These are phyloP conservation scores for Anisogramma anomala DNA, from an alignment of 2,329 filamentous ascomycete species.

Conservation along the genomic window DNA sequence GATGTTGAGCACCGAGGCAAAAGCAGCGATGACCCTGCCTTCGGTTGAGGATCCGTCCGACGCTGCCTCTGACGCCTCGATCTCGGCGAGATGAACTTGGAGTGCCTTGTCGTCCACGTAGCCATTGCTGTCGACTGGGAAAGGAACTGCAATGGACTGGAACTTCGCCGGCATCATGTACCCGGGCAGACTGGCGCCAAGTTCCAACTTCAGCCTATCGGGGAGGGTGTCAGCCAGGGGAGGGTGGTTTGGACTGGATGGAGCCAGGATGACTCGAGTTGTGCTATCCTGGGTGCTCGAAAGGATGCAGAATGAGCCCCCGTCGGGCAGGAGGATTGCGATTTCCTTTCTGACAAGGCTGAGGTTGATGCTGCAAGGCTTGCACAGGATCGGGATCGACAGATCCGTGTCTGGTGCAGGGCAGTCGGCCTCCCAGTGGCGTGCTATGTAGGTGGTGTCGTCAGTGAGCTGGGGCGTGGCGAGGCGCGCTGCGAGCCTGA, in stretches of 20 bases:
- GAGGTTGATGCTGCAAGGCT: conserved; percentile 24
- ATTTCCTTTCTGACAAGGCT: conserved; percentile 17
- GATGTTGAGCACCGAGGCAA: conserved; percentile 33
- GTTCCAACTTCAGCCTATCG: conserved; percentile 7
- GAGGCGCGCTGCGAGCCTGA: conserved; percentile 38
- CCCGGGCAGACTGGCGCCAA: conserved; percentile 19
- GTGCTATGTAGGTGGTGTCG: conserved; percentile 28
- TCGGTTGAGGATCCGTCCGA: conserved; percentile 21
- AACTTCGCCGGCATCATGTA: conserved; percentile 29
- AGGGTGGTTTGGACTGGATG: neutral
- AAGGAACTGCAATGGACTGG: conserved; percentile 23
- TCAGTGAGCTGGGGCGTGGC: conserved; percentile 33
- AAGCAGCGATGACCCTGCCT: conserved; percentile 30
- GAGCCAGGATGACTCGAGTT: conserved; percentile 1
- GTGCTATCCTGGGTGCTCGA: conserved; percentile 15
- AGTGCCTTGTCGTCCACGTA: conserved; percentile 4
- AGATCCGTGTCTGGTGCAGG: conserved; percentile 37
- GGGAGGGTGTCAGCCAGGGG: conserved; percentile 3
- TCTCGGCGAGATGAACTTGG: neutral
- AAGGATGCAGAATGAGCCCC: conserved; percentile 16
- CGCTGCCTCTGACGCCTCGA: neutral
- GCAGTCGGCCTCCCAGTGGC: conserved; percentile 40
- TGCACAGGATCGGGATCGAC: conserved; percentile 27
- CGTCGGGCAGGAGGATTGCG: neutral
- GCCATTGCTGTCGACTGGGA: conserved; percentile 23